Conservation (phyloP, 352 stramenopile species). For the Phytopythium delawarense region DNA sequence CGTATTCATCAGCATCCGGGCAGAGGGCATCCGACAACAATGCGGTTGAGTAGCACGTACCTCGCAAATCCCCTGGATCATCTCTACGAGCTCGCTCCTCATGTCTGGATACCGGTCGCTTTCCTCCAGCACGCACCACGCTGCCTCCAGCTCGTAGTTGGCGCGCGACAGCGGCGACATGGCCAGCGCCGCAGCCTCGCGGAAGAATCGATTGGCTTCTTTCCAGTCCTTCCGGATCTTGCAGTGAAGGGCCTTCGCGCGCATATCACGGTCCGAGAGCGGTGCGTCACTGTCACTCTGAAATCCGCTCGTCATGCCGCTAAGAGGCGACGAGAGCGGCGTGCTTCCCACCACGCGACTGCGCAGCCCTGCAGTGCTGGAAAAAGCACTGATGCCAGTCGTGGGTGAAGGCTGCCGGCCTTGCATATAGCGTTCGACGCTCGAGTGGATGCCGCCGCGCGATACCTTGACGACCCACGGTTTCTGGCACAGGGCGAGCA, state of each 20-base stretch:
- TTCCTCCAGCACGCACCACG: slow-evolving; percentile 64
- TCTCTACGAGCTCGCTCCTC: slow-evolving; percentile 32
- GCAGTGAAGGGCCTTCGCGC: slow-evolving; percentile 55
- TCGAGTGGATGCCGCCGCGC: slow-evolving; percentile 40
- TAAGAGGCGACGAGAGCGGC: neutral
- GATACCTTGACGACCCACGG: slow-evolving; percentile 48
- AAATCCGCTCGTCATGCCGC: slow-evolving; percentile 6
- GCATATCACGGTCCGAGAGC: slow-evolving; percentile 44
- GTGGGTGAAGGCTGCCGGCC: neutral
- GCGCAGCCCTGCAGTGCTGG: slow-evolving; percentile 1
- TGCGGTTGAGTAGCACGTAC: slow-evolving; percentile 7
- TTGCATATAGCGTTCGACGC: slow-evolving; percentile 45
- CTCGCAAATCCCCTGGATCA: slow-evolving; percentile 52
- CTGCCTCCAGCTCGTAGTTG: slow-evolving; percentile 58
- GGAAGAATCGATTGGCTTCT: slow-evolving; percentile 41
- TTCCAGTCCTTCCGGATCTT: slow-evolving; percentile 77
- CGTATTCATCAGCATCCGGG: neutral
- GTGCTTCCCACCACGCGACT: neutral
- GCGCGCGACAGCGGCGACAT: slow-evolving; percentile 32
- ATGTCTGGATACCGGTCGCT: slow-evolving; percentile 29
- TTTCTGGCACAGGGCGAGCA: slow-evolving; percentile 43
- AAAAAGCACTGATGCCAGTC: neutral
- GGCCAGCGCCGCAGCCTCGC: slow-evolving; percentile 39
- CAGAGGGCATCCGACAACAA: too few relatives aligned
- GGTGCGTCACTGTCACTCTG: slow-evolving; percentile 6